Evolutionary conservation across 192 early-diverging fungal genomes (phyloP).

Genomic region (Lobosporangium transversale): DNA sequence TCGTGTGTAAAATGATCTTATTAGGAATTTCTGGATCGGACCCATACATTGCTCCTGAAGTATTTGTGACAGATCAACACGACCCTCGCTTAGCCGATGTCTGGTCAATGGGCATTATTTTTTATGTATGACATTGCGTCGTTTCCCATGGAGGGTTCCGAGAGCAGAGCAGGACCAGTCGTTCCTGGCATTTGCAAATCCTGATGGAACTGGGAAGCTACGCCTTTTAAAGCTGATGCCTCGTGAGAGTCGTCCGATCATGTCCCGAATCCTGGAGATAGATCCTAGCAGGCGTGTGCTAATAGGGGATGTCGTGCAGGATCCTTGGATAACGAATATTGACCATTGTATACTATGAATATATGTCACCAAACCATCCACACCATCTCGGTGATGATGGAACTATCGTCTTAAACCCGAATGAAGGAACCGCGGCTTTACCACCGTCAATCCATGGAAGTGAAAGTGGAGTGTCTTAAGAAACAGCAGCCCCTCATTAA

Average conservation of each 20-base stretch:
- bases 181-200: constrained; percentile 63
- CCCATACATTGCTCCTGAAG: constrained; percentile 96
- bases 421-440: constrained; percentile 12
- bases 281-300: constrained; percentile 65
- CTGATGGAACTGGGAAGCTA: constrained; percentile 60
- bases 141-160: constrained; percentile 75
- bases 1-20: too few relatives aligned
- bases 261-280: constrained; percentile 72
- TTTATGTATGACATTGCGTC: constrained; percentile 74
- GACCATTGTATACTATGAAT: constrained; percentile 58
- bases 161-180: constrained; percentile 61
- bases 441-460: constrained; percentile 37
- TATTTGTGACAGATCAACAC: constrained; percentile 75
- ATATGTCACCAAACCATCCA: constrained; percentile 30
- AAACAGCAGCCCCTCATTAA: too few relatives aligned
- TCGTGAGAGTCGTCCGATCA: constrained; percentile 64
- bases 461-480: constrained; percentile 31
- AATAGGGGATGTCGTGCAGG: constrained; percentile 73
- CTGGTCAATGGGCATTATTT: constrained; percentile 93
- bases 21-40: constrained; percentile 87
- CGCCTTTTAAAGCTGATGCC: constrained; percentile 70
- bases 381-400: constrained; percentile 51
- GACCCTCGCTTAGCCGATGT: constrained; percentile 86
- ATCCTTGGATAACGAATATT: constrained; percentile 80
- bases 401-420: constrained; percentile 28